Conservation (phyloP, 257 asterid species). For the Rubia yunnanensis region DNA sequence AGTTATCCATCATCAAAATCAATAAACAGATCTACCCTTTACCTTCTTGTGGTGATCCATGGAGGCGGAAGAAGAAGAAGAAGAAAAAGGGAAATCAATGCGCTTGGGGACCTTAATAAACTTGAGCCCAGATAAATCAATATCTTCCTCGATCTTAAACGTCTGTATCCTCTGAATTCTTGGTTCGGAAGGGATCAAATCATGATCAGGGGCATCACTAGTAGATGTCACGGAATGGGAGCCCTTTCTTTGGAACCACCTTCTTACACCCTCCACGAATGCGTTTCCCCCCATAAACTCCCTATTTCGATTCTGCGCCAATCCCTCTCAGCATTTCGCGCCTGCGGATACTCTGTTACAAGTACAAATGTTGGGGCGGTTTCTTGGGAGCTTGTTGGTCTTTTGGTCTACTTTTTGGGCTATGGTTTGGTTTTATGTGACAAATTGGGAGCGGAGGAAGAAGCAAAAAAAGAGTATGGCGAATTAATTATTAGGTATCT, state of each 20-base stretch:
- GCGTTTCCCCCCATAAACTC: slow-evolving; percentile 76
- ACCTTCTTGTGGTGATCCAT: slow-evolving; percentile 90
- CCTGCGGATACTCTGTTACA: slow-evolving; percentile 8
- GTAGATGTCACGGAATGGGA: slow-evolving; percentile 18
- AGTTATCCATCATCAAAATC: background rate
- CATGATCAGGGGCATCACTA: slow-evolving; percentile 25
- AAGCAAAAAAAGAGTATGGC: background rate
- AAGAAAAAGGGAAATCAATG: slow-evolving; percentile 34
- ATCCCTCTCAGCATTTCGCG: slow-evolving; percentile 27
- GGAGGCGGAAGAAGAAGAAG: slow-evolving; percentile 22
- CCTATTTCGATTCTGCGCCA: slow-evolving; percentile 26
- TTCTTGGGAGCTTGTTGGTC: background rate
- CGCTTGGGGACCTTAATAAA: slow-evolving; percentile 61
- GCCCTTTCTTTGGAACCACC: slow-evolving; percentile 51
- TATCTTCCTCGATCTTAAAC: slow-evolving; percentile 36
- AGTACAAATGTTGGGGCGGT: background rate
- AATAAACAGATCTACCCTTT: slow-evolving; percentile 21
- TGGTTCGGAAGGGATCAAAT: slow-evolving; percentile 16
- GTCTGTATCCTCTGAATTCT: slow-evolving; percentile 1
- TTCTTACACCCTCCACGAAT: slow-evolving; percentile 89
- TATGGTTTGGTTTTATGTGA: background rate
- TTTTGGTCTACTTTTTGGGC: background rate
- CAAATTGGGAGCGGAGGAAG: too few relatives aligned
- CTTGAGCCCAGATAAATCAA: slow-evolving; percentile 64
- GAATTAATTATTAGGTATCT: background rate